These are phyloP conservation scores for Boeremia lycopersici DNA, from an alignment of 2,329 filamentous ascomycete genomes.

Conservation along the genomic window DNA sequence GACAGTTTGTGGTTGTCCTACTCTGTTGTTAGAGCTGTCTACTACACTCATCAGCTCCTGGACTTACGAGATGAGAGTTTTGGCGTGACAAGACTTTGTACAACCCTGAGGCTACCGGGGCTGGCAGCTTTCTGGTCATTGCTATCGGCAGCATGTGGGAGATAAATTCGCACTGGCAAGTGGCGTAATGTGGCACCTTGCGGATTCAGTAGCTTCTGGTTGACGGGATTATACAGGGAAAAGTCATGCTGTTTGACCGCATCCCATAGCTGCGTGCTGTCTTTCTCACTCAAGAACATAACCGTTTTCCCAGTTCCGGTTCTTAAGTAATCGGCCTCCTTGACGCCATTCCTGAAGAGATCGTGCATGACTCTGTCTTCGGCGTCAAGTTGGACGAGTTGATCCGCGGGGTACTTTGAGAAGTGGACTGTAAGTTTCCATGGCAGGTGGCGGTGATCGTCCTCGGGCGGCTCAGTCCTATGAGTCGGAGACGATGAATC, in stretches of 20 bases:
- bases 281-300: slow-evolving; percentile 84
- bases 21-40: slow-evolving; percentile 14
- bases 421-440: slow-evolving; percentile 70
- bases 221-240: slow-evolving; percentile 72
- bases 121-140: slow-evolving; percentile 27
- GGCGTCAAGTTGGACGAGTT: slow-evolving; percentile 62
- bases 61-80: slow-evolving; percentile 47
- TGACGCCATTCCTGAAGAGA: slow-evolving; percentile 71
- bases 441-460: slow-evolving; percentile 51
- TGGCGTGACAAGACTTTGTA: slow-evolving; percentile 75
- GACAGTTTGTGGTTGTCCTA: slow-evolving; percentile 68
- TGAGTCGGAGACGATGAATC: slow-evolving; percentile 20
- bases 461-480: slow-evolving; percentile 24
- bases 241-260: slow-evolving; percentile 81
- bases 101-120: slow-evolving; percentile 54
- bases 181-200: slow-evolving; percentile 72
- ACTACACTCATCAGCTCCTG: neutral
- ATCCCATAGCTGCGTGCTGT: slow-evolving; percentile 83
- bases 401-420: slow-evolving; percentile 62
- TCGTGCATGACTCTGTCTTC: slow-evolving; percentile 65
- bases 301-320: slow-evolving; percentile 89
- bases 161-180: slow-evolving; percentile 86
- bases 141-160: slow-evolving; percentile 59
- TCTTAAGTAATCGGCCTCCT: slow-evolving; percentile 84
- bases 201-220: slow-evolving; percentile 76